phyloP scores from a whole-genome alignment of 2,329 filamentous ascomycete species.

The Penicillium sp. region DNA sequence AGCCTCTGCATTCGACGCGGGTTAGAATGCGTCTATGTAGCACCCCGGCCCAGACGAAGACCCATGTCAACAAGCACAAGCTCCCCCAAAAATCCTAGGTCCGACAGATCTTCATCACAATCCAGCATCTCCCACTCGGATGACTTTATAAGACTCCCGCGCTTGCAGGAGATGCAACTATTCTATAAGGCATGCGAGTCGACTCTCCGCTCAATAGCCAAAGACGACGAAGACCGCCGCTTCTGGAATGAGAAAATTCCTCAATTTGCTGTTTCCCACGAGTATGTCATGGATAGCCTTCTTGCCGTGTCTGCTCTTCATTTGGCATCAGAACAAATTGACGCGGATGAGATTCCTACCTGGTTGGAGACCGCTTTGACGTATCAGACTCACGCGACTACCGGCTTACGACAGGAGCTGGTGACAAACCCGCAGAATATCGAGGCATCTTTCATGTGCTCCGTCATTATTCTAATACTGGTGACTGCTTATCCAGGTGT shows the following conservation, averaged over 20 bases:
- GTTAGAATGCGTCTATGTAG: constrained; percentile 7
- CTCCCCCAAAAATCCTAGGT: background rate
- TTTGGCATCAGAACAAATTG: constrained; percentile 4
- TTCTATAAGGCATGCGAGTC: constrained; percentile 4
- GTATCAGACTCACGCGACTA: constrained; percentile 8
- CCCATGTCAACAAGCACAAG: background rate
- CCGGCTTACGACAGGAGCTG: constrained; percentile 4
- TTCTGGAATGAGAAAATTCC: constrained; percentile 10
- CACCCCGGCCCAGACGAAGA: constrained; percentile 7
- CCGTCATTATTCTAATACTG: constrained; percentile 7
- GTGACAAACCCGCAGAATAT: constrained; percentile 7
- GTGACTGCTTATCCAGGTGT: constrained; percentile 11
- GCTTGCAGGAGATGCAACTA: constrained; percentile 9
- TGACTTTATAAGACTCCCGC: background rate
- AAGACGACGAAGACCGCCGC: constrained; percentile 5
- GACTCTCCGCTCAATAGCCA: constrained; percentile 8
- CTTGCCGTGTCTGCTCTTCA: constrained; percentile 11
- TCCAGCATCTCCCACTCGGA: background rate
- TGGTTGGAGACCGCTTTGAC: constrained; percentile 10
- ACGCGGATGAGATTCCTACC: background rate
- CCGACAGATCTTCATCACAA: constrained; percentile 2
- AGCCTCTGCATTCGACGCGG: constrained; percentile 9
- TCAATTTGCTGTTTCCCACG: constrained; percentile 4
- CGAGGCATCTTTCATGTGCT: constrained; percentile 11
- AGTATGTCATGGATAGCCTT: constrained; percentile 9